A percentile compares a stretch with the other conserved stretches of the same genome.
Evolutionary conservation across 1,139 yeast species (phyloP).

Genomic region (Nematodospora anomalae): DNA sequence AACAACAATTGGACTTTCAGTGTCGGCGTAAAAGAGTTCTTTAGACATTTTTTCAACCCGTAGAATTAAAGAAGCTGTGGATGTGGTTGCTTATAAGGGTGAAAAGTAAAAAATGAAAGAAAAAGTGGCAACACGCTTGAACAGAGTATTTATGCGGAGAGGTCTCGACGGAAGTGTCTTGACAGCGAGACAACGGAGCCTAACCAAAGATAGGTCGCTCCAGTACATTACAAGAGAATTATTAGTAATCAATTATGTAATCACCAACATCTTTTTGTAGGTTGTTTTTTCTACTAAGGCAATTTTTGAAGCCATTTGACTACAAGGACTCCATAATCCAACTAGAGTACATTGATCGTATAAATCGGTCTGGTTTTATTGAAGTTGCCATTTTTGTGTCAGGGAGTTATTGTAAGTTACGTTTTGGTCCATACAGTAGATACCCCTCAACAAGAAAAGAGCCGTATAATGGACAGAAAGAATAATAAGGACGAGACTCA

Average conservation of each 20-base stretch:
- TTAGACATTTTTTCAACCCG: too few species aligned
- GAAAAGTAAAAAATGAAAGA: neutral
- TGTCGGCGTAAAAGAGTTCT: constrained; percentile 34
- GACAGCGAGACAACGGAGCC: too few species aligned
- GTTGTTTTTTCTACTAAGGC: neutral
- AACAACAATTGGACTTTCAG: constrained; percentile 44
- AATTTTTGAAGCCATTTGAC: neutral
- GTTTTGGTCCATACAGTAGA: too few species aligned
- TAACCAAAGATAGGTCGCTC: too few species aligned
- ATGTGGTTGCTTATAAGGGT: too few species aligned
- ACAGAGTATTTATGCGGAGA: neutral
- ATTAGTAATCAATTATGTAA: neutral
- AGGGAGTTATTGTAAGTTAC: too few species aligned
- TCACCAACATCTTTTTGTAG: neutral
- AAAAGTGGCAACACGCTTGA: neutral
- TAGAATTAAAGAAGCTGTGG: too few species aligned
- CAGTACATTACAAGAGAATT: too few species aligned
- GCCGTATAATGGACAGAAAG: neutral
- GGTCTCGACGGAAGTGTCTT: too few species aligned
- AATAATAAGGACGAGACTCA: neutral
- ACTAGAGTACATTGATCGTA: too few species aligned
- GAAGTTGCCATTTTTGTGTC: too few species aligned
- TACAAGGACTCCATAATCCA: neutral
- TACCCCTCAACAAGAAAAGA: neutral
- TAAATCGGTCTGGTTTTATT: too few species aligned